phyloP scores from a whole-genome alignment of 805 yeast species.

The Sugiyamaella smithiae region DNA sequence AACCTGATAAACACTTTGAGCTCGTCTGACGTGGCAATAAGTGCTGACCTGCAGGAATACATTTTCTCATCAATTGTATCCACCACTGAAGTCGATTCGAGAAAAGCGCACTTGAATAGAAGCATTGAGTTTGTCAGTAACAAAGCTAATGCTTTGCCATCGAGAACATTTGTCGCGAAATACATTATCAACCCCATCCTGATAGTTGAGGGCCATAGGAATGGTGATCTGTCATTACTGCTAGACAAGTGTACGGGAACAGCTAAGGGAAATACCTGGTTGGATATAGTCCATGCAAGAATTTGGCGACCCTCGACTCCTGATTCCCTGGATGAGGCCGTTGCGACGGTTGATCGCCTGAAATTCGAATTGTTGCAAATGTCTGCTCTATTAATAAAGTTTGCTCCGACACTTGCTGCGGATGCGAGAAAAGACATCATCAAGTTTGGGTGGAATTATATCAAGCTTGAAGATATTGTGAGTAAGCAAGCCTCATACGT shows the following conservation, averaged over 20 bases:
- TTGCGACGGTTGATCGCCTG: constrained; percentile 66
- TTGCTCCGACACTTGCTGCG: constrained; percentile 57
- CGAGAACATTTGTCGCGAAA: constrained; percentile 61
- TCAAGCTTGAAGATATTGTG: constrained; percentile 82
- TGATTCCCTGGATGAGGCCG: constrained; percentile 43
- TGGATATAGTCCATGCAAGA: constrained; percentile 55
- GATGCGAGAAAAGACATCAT: constrained; percentile 78
- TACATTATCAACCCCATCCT: constrained; percentile 64
- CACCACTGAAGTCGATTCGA: constrained; percentile 44
- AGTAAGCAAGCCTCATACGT: constrained; percentile 93
- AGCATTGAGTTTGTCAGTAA: constrained; percentile 51
- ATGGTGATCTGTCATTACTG: constrained; percentile 48
- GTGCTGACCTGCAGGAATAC: constrained; percentile 52
- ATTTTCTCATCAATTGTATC: constrained; percentile 56
- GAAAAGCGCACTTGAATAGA: constrained; percentile 50
- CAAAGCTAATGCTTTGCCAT: constrained; percentile 43
- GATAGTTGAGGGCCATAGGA: constrained; percentile 54
- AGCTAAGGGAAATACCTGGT: constrained; percentile 48
- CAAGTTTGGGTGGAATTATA: constrained; percentile 91
- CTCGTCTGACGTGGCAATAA: constrained; percentile 41
- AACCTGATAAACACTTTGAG: constrained; percentile 44
- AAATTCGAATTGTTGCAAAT: constrained; percentile 77
- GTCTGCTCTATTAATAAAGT: constrained; percentile 71
- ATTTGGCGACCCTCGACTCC: constrained; percentile 63
- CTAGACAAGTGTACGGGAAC: constrained; percentile 37